A percentile compares a stretch with the other conserved stretches of the same genome.
Evolutionary conservation across 2,329 filamentous ascomycete species (phyloP).

Genomic region (Arthrobotrys iridis): DNA sequence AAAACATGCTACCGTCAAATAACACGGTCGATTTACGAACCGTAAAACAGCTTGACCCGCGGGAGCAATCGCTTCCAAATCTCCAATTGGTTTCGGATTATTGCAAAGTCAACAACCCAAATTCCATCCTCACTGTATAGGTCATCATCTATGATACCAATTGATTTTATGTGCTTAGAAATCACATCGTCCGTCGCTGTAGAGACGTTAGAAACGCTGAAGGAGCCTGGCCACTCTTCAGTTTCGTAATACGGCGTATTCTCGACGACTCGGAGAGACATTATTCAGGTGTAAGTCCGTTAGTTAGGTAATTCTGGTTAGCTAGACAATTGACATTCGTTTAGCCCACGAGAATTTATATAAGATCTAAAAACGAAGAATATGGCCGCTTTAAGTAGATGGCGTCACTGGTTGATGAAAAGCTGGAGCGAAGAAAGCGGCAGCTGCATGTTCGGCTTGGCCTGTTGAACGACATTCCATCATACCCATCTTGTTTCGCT

Average conservation of each 20-base stretch:
- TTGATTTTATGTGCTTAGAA: constrained; percentile 16
- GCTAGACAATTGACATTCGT: not conserved
- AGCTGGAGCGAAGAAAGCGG: too few relatives aligned
- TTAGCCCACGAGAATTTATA: not conserved
- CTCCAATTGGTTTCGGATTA: constrained; percentile 22
- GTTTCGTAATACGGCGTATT: not conserved
- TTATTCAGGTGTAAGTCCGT: not conserved
- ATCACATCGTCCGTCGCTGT: constrained; percentile 19
- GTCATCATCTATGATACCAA: constrained; percentile 2
- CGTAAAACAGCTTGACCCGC: constrained; percentile 34
- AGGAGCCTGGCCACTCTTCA: not conserved
- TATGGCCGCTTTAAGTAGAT: not conserved
- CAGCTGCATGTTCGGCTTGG: too few relatives aligned
- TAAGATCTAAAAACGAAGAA: not conserved
- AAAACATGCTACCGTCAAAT: too few relatives aligned
- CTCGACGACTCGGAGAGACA: not conserved
- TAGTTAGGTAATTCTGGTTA: not conserved
- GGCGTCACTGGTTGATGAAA: not conserved
- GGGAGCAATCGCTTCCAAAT: constrained; percentile 31
- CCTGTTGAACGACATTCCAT: not conserved
- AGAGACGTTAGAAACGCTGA: not conserved
- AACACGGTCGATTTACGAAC: too few relatives aligned
- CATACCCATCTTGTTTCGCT: too few relatives aligned
- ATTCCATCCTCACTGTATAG: constrained; percentile 47
- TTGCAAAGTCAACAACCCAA: constrained; percentile 40